A percentile compares a stretch with the other conserved stretches of the same genome.
These are phyloP conservation scores for Micromonas commoda DNA, from an alignment of 139 green algal genomes.

Conservation along the genomic window DNA sequence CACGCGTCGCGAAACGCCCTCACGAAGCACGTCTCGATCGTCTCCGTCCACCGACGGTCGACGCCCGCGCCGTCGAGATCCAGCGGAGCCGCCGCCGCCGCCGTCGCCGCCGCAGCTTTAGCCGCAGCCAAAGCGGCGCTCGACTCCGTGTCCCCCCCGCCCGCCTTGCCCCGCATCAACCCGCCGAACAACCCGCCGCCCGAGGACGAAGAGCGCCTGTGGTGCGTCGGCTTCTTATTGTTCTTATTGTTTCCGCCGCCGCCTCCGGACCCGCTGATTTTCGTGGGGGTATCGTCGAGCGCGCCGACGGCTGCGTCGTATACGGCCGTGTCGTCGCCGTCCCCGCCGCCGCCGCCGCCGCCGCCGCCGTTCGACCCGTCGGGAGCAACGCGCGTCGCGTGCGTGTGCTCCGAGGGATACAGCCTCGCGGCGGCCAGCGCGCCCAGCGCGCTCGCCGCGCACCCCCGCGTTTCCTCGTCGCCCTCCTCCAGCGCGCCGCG, in stretches of 20 bases:
- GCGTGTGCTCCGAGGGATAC: too few species aligned
- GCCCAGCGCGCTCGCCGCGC: neutral
- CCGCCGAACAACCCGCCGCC: too few species aligned
- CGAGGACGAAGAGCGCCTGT: too few species aligned
- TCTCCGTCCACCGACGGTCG: neutral
- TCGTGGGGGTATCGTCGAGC: too few species aligned
- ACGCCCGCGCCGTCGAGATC: neutral
- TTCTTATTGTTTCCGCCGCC: neutral
- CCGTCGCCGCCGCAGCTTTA: neutral
- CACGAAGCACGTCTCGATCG: neutral
- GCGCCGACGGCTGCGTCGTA: too few species aligned
- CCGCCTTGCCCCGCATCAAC: neutral
- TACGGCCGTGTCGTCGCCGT: too few species aligned
- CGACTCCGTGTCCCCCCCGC: neutral
- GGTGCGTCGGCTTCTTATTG: neutral
- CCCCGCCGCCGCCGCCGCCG: too few species aligned
- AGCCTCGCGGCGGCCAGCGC: neutral
- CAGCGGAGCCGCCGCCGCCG: neutral
- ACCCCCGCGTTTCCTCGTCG: neutral
- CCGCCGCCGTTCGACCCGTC: too few species aligned
- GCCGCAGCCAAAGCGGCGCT: neutral
- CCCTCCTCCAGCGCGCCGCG: neutral
- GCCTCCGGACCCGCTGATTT: too few species aligned
- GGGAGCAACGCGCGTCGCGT: too few species aligned
- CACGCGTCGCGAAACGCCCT: neutral